phyloP scores from a whole-genome alignment of 139 green algal species.

The Zygnema cylindricum region DNA sequence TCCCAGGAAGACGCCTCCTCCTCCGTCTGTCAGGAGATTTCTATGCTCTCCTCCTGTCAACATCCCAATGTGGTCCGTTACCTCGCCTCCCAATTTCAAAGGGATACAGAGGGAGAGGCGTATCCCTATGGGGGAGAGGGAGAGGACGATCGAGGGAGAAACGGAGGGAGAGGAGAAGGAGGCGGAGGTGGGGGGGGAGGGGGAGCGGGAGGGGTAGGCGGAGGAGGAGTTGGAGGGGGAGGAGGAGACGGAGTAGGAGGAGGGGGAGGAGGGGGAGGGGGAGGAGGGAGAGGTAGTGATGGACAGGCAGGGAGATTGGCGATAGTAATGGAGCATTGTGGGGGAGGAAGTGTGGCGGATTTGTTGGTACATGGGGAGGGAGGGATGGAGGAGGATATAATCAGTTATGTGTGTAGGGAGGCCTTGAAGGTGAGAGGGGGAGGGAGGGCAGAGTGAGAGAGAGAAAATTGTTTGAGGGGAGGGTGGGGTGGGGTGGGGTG shows the following conservation, averaged over 20 bases:
- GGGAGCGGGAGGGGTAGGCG: too few species aligned
- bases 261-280: not conserved
- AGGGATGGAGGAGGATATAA: slow-evolving; percentile 52
- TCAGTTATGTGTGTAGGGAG: slow-evolving; percentile 77
- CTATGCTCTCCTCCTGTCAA: slow-evolving; percentile 83
- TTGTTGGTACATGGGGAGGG: slow-evolving; percentile 74
- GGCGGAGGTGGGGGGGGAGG: too few species aligned
- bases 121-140: too few species aligned
- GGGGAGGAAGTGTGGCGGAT: slow-evolving; percentile 87
- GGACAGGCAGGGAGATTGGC: not conserved
- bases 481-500: too few species aligned
- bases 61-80: slow-evolving; percentile 96
- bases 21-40: slow-evolving; percentile 56
- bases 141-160: too few species aligned
- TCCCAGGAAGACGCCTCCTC: slow-evolving; percentile 58
- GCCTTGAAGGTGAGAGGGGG: slow-evolving; percentile 76
- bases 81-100: slow-evolving; percentile 56
- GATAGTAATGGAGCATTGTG: slow-evolving; percentile 99
- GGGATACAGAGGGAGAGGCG: not conserved
- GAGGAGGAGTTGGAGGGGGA: too few species aligned
- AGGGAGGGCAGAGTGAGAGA: too few species aligned
- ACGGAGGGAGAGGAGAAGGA: too few species aligned
- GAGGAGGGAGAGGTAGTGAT: not conserved
- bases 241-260: not conserved
- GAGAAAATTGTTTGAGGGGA: too few species aligned